Evolutionary conservation across 148 eudicot species (phyloP).

Genomic region (Silene latifolia): DNA sequence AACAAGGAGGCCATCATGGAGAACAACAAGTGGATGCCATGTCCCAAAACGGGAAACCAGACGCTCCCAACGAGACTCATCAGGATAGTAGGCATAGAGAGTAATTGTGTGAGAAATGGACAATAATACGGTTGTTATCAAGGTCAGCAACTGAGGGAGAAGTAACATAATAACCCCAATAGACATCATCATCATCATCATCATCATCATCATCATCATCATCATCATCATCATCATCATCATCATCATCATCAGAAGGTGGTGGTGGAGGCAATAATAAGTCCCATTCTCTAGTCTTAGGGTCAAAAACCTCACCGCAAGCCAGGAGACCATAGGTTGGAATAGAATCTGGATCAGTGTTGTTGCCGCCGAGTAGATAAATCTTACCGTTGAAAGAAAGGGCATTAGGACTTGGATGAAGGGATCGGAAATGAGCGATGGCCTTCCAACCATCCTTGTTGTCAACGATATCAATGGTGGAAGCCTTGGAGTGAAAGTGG

Average conservation of each 20-base stretch:
- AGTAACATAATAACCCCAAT: background rate
- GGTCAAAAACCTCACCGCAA: background rate
- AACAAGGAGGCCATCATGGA: background rate
- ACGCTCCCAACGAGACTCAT: background rate
- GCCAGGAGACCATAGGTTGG: background rate
- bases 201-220: too few relatives aligned
- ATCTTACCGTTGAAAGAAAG: background rate
- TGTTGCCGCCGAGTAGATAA: background rate
- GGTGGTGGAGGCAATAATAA: background rate
- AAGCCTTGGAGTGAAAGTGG: slow-evolving; percentile 1
- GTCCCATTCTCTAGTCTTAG: background rate
- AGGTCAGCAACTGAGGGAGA: background rate
- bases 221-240: too few relatives aligned
- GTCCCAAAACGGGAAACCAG: background rate
- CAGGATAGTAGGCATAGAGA: background rate
- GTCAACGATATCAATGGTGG: background rate
- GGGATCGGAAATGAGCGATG: background rate
- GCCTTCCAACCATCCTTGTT: background rate
- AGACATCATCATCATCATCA: too few relatives aligned
- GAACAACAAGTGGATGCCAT: background rate
- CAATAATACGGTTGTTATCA: background rate
- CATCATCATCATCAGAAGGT: background rate
- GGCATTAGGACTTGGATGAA: background rate
- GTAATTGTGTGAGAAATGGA: background rate
- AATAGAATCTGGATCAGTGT: background rate